Evolutionary conservation across 257 asterid species (phyloP).

Genomic region (Solanum chmielewskii): DNA sequence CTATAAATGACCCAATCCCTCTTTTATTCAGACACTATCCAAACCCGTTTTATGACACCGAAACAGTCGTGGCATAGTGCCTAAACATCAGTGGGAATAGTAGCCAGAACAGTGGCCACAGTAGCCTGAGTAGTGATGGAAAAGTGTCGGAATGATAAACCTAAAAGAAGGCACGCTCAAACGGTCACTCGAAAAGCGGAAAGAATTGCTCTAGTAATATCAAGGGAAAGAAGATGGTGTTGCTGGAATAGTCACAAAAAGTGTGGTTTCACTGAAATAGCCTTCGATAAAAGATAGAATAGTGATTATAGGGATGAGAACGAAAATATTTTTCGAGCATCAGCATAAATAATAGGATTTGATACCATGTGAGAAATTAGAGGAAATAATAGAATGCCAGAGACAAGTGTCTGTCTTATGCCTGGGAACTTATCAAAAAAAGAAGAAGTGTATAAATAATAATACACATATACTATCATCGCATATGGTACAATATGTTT

Average conservation of each 20-base stretch:
- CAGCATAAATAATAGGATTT: neutral
- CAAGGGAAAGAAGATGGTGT: neutral
- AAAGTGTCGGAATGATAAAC: neutral
- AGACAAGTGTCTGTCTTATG: neutral
- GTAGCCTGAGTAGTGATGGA: neutral
- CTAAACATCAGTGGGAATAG: neutral
- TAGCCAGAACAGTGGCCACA: neutral
- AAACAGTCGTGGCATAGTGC: neutral
- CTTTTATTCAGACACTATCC: neutral
- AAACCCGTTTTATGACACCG: neutral
- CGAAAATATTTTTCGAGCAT: neutral
- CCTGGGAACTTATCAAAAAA: neutral
- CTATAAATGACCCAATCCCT: neutral
- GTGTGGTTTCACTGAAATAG: neutral
- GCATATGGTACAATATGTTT: neutral
- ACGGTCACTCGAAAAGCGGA: neutral
- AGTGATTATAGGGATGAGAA: neutral
- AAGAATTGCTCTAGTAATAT: neutral
- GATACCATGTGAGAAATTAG: neutral
- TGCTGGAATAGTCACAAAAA: neutral
- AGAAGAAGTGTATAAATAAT: neutral
- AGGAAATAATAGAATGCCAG: neutral
- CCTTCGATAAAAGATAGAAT: neutral
- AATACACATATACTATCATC: neutral
- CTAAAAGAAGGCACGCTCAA: neutral